Percentiles rank a stretch among this genome's conserved stretches.
Evolutionary conservation across 352 stramenopile species (phyloP).

Genomic region (Phytophthora agathidicida): DNA sequence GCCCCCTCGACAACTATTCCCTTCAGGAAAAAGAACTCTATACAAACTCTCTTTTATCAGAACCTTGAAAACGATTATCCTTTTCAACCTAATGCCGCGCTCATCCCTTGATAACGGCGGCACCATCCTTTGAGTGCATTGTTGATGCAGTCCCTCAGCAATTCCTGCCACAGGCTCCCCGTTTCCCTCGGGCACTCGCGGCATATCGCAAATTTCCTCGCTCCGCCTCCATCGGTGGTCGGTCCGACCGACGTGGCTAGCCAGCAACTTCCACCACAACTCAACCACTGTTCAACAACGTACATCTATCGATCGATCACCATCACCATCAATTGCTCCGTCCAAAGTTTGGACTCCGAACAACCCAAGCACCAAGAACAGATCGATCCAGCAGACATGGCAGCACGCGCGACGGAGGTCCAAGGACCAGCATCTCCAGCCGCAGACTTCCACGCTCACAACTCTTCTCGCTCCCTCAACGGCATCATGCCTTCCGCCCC

Average conservation of each 20-base stretch:
- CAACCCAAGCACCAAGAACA: conserved; percentile 5
- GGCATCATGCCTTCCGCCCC: conserved; percentile 7
- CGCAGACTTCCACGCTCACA: conserved; percentile 6
- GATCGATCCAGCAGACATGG: conserved; percentile 11
- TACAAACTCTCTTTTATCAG: background rate
- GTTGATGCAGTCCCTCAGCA: conserved; percentile 6
- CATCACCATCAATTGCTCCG: background rate
- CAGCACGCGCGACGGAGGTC: background rate
- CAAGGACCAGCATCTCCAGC: conserved; percentile 11
- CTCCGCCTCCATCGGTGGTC: background rate
- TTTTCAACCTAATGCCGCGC: too few relatives aligned
- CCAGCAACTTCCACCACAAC: conserved; percentile 6
- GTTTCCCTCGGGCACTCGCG: background rate
- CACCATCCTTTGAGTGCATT: background rate
- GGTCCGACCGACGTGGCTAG: background rate
- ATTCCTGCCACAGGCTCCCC: background rate
- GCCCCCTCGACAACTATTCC: background rate
- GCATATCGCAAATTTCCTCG: conserved; percentile 18
- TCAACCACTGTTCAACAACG: background rate
- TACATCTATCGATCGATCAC: background rate
- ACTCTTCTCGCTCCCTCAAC: conserved; percentile 9
- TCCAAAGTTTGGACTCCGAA: too few relatives aligned
- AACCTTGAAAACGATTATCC: background rate
- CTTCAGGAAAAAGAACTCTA: background rate
- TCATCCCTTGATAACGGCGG: conserved; percentile 10